Evolutionary conservation across 129 eudicot species (phyloP).

Genomic region (Pulicaria dysenterica): DNA sequence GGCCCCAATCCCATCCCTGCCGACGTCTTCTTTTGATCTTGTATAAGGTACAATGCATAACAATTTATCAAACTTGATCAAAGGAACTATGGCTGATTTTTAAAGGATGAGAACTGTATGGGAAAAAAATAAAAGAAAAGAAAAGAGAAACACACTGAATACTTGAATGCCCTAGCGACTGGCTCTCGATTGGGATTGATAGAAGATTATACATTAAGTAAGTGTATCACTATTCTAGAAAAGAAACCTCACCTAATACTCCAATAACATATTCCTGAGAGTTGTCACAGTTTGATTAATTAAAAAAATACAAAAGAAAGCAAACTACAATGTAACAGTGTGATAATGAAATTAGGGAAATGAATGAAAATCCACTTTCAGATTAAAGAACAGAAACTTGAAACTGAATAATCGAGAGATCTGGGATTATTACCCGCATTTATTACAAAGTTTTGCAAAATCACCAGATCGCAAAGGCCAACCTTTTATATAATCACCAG

Average conservation of each 20-base stretch:
- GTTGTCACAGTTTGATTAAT: no score
- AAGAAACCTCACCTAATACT: no score
- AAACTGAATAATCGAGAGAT: slow-evolving; percentile 23
- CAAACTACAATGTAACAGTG: slow-evolving; percentile 10
- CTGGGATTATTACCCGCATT: slow-evolving; percentile 73
- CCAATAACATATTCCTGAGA: background rate
- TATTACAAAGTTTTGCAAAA: slow-evolving; percentile 66
- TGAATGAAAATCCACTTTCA: background rate
- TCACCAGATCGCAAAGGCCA: slow-evolving; percentile 93
- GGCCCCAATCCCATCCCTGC: background rate
- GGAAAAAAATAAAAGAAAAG: no score
- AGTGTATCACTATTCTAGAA: background rate
- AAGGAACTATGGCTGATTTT: background rate
- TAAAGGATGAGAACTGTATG: background rate
- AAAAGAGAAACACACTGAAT: background rate
- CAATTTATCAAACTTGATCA: slow-evolving; percentile 3
- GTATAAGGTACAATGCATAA: background rate
- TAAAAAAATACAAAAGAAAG: background rate
- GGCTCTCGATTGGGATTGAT: background rate
- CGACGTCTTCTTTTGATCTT: background rate
- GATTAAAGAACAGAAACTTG: background rate
- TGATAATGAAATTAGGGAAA: slow-evolving; percentile 7
- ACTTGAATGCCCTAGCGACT: background rate
- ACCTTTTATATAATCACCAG: slow-evolving; percentile 55
- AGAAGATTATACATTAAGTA: slow-evolving; percentile 13